Evolutionary conservation across 768 basidiomycete species (phyloP).

Genomic region (Trametes maxima): DNA sequence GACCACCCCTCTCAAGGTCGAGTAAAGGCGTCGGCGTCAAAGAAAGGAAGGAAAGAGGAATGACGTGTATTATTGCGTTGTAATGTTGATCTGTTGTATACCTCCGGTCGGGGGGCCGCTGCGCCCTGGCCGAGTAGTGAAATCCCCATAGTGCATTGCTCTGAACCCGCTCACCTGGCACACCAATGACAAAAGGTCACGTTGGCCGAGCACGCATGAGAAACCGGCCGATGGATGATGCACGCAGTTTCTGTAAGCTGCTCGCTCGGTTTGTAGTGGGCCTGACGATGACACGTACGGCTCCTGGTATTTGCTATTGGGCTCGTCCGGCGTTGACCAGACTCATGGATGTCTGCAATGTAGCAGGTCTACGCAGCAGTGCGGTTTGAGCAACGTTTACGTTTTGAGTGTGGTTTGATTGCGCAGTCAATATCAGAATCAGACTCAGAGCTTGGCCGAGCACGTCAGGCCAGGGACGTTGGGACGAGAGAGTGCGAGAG

Average conservation of each 20-base stretch:
- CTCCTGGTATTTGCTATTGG: too few species aligned
- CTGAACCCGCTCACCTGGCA: neutral
- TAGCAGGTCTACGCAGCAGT: neutral
- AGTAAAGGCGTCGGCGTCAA: constrained; percentile 55
- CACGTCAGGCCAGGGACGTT: neutral
- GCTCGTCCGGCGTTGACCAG: neutral
- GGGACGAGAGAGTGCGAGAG: neutral
- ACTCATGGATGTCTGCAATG: neutral
- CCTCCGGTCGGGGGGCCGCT: neutral
- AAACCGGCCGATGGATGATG: too few species aligned
- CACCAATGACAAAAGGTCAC: too few species aligned
- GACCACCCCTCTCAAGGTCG: constrained; percentile 59
- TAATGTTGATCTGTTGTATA: constrained; percentile 36
- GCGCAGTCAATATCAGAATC: neutral
- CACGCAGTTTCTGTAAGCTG: too few species aligned
- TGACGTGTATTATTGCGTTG: neutral
- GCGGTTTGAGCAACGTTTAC: neutral
- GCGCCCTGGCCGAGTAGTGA: neutral
- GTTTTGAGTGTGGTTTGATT: neutral
- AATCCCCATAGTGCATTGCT: neutral
- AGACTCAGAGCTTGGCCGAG: neutral
- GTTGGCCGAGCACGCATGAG: too few species aligned
- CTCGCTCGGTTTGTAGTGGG: too few species aligned
- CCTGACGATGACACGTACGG: too few species aligned
- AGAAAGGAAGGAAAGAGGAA: constrained; percentile 46